Percentiles rank a stretch among this genome's conserved stretches.
These are phyloP conservation scores for Auriscalpium vulgare DNA, from an alignment of 768 basidiomycete species.

Conservation along the genomic window DNA sequence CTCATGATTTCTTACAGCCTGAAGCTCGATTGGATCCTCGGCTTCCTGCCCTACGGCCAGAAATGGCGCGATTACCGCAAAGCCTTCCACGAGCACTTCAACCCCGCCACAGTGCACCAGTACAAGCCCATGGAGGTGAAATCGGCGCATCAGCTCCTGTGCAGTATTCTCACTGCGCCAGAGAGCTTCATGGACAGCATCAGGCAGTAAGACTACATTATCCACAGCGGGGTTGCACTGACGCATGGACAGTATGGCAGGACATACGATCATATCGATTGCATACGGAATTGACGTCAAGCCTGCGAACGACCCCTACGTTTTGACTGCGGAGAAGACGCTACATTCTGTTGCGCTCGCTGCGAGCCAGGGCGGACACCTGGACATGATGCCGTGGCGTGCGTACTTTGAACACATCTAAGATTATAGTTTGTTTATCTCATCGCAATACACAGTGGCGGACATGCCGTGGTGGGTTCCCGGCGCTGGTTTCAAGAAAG, in stretches of 20 bases:
- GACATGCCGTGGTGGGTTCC: constrained; percentile 21
- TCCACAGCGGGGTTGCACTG: neutral
- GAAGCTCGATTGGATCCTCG: constrained; percentile 28
- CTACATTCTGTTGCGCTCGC: constrained; percentile 27
- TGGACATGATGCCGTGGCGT: constrained; percentile 33
- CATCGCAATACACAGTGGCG: constrained; percentile 8
- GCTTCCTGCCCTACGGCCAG: constrained; percentile 32
- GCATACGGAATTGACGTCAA: constrained; percentile 40
- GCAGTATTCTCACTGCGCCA: constrained; percentile 26
- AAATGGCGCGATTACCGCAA: constrained; percentile 35
- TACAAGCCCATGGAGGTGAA: constrained; percentile 4
- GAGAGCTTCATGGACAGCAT: constrained; percentile 29
- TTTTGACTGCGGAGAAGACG: constrained; percentile 32
- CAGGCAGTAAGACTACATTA: constrained; percentile 26
- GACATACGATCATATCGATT: constrained; percentile 31
- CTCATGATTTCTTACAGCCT: neutral
- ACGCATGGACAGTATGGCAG: constrained; percentile 28
- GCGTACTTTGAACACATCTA: constrained; percentile 5
- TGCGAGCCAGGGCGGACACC: constrained; percentile 33
- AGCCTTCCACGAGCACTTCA: constrained; percentile 35
- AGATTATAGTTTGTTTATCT: no score
- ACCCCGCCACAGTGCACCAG: constrained; percentile 22
- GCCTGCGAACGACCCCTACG: constrained; percentile 34
- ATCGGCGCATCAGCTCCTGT: constrained; percentile 24
- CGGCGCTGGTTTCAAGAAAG: constrained; percentile 18